phyloP scores from a whole-genome alignment of 177 flowering plant genomes.

The Telopea speciosissima region DNA sequence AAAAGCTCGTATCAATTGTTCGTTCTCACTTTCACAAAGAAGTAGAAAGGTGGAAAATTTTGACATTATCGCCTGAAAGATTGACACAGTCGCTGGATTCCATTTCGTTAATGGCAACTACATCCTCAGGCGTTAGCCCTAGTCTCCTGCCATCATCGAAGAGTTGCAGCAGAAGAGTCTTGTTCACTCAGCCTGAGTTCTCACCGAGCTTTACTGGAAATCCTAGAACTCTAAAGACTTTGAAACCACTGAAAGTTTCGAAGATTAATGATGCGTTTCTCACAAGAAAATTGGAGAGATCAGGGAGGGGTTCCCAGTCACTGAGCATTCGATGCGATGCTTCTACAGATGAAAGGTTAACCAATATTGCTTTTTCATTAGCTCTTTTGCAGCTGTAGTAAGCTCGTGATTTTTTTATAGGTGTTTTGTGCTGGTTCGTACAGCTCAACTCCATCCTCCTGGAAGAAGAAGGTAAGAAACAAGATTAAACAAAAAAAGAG shows the following conservation, averaged over 20 bases:
- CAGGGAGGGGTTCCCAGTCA: slow-evolving; percentile 22
- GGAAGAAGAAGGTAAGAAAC: too few relatives aligned
- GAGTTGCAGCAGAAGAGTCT: slow-evolving; percentile 9
- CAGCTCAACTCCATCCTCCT: too few relatives aligned
- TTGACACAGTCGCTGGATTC: neutral
- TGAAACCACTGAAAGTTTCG: slow-evolving; percentile 12
- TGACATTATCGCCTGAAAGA: neutral
- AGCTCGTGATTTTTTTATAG: too few relatives aligned
- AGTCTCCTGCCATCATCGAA: slow-evolving; percentile 7
- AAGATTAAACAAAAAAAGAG: too few relatives aligned
- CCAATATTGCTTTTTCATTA: neutral
- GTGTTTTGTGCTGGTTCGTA: too few relatives aligned
- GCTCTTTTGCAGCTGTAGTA: neutral
- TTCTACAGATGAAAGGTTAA: slow-evolving; percentile 34
- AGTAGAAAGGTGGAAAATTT: neutral
- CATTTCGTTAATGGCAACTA: slow-evolving; percentile 12
- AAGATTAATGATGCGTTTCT: slow-evolving; percentile 17
- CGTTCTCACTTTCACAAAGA: neutral
- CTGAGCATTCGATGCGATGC: slow-evolving; percentile 52
- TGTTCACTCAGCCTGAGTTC: slow-evolving; percentile 14
- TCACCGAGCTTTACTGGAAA: slow-evolving; percentile 23
- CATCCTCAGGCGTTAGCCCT: slow-evolving; percentile 8
- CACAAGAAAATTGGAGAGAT: slow-evolving; percentile 13
- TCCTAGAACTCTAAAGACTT: slow-evolving; percentile 13
- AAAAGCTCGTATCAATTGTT: slow-evolving; percentile 1